Base-by-base conservation (phyloP, 805 yeast genomes). In the Monosporozyma siamensis region DNA sequence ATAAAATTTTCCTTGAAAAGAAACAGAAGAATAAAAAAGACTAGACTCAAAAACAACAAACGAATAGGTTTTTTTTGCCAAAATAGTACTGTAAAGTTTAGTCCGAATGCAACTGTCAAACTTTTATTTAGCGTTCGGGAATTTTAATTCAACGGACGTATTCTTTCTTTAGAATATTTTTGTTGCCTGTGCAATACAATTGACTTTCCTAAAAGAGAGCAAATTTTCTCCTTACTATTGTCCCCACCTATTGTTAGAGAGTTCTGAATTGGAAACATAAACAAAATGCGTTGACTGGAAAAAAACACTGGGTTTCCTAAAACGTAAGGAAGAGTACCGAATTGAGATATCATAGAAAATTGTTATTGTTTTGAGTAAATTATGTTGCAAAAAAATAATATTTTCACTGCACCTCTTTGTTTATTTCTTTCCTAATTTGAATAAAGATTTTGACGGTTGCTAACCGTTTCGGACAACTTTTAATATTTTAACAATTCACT, bases 71-170 rank as follows among this genome's bases (percentile, higher is more conserved):
- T n/a, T n/a, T n/a, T n/a, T n/a, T n/a, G n/a, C 8, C 25, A 23
- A 23, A 23, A 6, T 23, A 9, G 7, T 18, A 18, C 18, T 32
- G 12, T 18, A 11, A 32, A 11, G n/a, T 32, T n/a, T 32, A 32
- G 35, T 32, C 35, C 35, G 35, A 32, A 5, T 32, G 35, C 4
- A 32, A 20, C 35, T 32, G 35, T 18, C 23, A 32, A 18, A 32
- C 14, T 32, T 32, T 9, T 20, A 18, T 15, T 20, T 5, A 18
- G 1, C 35, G n/a, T n/a, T n/a, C n/a, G n/a, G n/a, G n/a, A n/a
- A n/a, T n/a, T n/a, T n/a, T n/a, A n/a, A n/a, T n/a, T n/a, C n/a
- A n/a, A n/a, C n/a, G n/a, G n/a, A 7, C 4, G 11, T 32, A 15
- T 32, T 32, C 14, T 20, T 3, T 18, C 4, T 18, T n/a, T n/a